phyloP scores from a whole-genome alignment of 495 filamentous ascomycete species.

The Penicillium lagena region DNA sequence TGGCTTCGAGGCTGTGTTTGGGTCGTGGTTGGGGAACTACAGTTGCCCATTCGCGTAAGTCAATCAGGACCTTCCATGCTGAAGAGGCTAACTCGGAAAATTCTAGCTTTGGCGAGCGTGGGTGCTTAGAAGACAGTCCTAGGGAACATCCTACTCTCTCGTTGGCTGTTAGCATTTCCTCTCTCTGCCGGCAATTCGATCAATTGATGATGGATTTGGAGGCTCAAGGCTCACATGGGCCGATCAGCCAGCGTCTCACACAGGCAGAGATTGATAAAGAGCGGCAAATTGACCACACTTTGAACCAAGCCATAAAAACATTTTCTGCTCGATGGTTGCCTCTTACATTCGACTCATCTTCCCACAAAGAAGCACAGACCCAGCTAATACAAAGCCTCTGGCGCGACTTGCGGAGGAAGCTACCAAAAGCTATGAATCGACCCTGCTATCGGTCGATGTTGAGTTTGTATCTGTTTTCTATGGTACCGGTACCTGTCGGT shows the following conservation, averaged over 20 bases:
- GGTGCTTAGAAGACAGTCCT: neutral
- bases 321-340: slow-evolving; percentile 14
- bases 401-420: slow-evolving; percentile 6
- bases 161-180: slow-evolving; percentile 12
- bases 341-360: neutral
- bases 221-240: neutral
- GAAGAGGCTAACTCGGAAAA: neutral
- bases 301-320: slow-evolving; percentile 8
- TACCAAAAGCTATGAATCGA: slow-evolving; percentile 8
- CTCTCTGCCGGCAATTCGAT: slow-evolving; percentile 10
- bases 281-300: slow-evolving; percentile 9
- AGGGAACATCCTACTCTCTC: slow-evolving; percentile 2
- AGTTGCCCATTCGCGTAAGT: slow-evolving; percentile 14
- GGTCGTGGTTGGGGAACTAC: slow-evolving; percentile 13
- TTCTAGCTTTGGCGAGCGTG: slow-evolving; percentile 9
- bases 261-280: slow-evolving; percentile 6
- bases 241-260: neutral
- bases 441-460: slow-evolving; percentile 14
- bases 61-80: neutral
- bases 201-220: slow-evolving; percentile 15
- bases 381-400: slow-evolving; percentile 9
- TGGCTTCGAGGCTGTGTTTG: slow-evolving; percentile 12
- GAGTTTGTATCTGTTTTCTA: slow-evolving; percentile 10
- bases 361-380: neutral
- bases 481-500: slow-evolving; percentile 11